These are phyloP conservation scores for Neurospora intermedia DNA, from an alignment of 495 filamentous ascomycete genomes.

Conservation along the genomic window DNA sequence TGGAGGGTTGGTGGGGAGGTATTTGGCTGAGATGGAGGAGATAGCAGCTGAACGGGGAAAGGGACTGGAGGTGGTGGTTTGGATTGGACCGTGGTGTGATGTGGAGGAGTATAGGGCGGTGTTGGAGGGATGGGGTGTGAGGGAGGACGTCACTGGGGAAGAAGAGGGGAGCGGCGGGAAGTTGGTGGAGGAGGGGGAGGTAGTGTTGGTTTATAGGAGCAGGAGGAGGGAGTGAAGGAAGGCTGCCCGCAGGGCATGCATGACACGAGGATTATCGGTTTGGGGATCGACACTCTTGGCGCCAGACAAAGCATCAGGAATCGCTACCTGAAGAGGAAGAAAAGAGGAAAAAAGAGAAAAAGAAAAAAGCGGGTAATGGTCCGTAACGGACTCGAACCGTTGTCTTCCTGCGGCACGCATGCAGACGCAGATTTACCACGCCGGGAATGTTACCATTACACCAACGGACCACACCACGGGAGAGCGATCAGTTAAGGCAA, in stretches of 20 bases:
- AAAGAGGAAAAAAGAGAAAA: background rate
- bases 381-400: background rate
- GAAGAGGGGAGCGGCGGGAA: background rate
- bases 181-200: slow-evolving; percentile 14
- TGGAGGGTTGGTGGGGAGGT: slow-evolving; percentile 5
- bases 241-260: background rate
- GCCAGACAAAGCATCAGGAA: background rate
- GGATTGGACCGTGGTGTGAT: slow-evolving; percentile 19
- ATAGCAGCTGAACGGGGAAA: background rate
- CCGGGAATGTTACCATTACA: background rate
- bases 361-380: background rate
- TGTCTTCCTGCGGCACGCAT: background rate
- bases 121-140: slow-evolving; percentile 7
- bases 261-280: background rate
- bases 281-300: background rate
- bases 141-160: background rate
- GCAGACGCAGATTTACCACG: background rate
- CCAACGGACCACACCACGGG: background rate
- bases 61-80: slow-evolving; percentile 11
- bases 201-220: slow-evolving; percentile 9
- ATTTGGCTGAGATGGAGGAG: slow-evolving; percentile 2
- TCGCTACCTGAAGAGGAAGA: background rate
- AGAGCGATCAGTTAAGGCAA: background rate
- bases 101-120: slow-evolving; percentile 4
- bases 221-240: background rate